These are phyloP conservation scores for Botrytis fragariae DNA, from an alignment of 2,329 filamentous ascomycete species.

Conservation along the genomic window DNA sequence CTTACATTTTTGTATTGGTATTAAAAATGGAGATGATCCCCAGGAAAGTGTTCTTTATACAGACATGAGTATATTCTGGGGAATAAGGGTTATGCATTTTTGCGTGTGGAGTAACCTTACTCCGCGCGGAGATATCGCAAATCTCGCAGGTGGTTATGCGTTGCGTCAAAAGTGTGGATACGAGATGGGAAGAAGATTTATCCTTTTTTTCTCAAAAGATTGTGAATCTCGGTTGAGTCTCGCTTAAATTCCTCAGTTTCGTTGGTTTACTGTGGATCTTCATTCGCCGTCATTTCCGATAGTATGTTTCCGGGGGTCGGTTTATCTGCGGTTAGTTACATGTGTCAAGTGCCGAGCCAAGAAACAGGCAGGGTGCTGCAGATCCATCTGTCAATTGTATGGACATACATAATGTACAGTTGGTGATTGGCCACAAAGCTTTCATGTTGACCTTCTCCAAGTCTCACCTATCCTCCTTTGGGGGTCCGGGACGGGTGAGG, in stretches of 20 bases:
- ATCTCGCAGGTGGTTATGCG: neutral
- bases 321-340: neutral
- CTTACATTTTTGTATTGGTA: neutral
- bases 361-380: neutral
- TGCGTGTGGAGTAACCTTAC: conserved; percentile 6
- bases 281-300: neutral
- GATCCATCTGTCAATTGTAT: neutral
- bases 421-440: neutral
- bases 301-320: neutral
- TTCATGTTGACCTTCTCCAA: neutral
- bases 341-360: neutral
- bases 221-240: neutral
- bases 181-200: conserved; percentile 12
- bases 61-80: neutral
- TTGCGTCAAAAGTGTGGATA: neutral
- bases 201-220: neutral
- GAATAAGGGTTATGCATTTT: conserved; percentile 8
- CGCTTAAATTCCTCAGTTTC: neutral
- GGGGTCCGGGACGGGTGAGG: neutral
- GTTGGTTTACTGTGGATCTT: neutral
- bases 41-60: neutral
- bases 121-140: conserved; percentile 9
- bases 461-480: neutral
- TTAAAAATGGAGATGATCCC: neutral
- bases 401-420: neutral